phyloP scores from a whole-genome alignment of 164 flowering plant species.

The Magnolia sinica region DNA sequence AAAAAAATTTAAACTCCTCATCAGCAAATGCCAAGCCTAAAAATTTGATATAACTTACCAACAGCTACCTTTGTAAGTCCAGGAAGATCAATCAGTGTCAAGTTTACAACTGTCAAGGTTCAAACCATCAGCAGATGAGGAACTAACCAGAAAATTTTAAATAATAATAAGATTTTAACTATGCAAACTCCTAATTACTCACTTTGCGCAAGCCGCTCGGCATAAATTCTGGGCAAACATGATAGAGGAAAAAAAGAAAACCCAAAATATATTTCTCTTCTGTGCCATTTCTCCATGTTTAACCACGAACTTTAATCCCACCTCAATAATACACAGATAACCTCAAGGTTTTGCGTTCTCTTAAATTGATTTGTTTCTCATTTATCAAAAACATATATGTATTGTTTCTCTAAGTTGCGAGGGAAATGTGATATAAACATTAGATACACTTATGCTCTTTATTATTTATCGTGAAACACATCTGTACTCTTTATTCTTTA shows the following conservation, averaged over 20 bases:
- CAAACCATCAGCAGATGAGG: slow-evolving; percentile 5
- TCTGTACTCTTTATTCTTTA: too few relatives aligned
- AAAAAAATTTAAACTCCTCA: not conserved
- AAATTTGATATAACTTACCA: slow-evolving; percentile 48
- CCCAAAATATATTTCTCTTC: not conserved
- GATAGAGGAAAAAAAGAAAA: not conserved
- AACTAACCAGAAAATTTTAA: not conserved
- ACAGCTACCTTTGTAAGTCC: slow-evolving; percentile 99
- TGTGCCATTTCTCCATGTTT: not conserved
- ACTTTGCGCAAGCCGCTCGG: not conserved
- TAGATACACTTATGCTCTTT: too few relatives aligned
- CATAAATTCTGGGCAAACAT: not conserved
- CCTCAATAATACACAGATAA: too few relatives aligned
- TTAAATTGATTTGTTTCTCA: too few relatives aligned
- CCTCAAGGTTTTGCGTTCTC: too few relatives aligned
- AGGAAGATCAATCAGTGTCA: slow-evolving; percentile 97
- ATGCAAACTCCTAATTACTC: not conserved
- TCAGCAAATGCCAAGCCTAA: not conserved
- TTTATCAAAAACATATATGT: too few relatives aligned
- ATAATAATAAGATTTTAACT: not conserved
- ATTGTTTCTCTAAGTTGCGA: too few relatives aligned
- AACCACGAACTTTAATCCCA: not conserved
- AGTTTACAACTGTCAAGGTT: slow-evolving; percentile 75
- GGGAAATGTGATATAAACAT: too few relatives aligned
- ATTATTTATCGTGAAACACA: too few relatives aligned